Base-by-base conservation (phyloP, 2,329 filamentous ascomycete genomes). In the Fusarium sp. region DNA sequence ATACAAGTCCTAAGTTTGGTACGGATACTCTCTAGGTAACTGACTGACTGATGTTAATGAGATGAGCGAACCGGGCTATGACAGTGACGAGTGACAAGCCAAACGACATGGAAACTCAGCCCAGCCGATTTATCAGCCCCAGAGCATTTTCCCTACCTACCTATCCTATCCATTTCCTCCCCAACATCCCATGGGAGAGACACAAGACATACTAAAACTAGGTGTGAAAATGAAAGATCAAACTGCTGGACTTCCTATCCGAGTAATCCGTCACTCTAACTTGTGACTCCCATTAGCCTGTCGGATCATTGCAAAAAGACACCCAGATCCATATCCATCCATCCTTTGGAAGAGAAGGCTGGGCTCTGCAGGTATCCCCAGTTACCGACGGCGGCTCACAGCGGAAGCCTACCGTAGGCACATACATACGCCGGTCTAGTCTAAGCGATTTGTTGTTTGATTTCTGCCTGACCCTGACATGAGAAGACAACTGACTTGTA, bases 81-180 rank as follows among this genome's bases (percentile, higher is more conserved):
- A 34, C 55, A 66, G 56, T 71, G 62, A 67, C 59, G 63, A 66
- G 62, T 65, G 61, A 69, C 66, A 64, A 63, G 66, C 54, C 58
- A 54, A 70, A 61, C 45, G 28, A 58, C 58, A 42, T 37, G 34
- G 34, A n/a, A 34, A 28, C 56, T 55, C 56, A 58, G 56, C 56
- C 53, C 59, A 56, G 53, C 58, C 74, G 74, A 76, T 78, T 78
- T 76, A 77, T 75, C 69, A 74, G 71, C 73, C 53, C 44, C 44
- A 57, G 34, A 31, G 31, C 46, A 52, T 53, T 53, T 53, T 43
- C 51, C 41, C 28, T 34, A 34, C 11, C 21, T 23, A 23, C 14
- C 28, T 30, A 30, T 37, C 34, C 48, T 23, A 57, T 57, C 44
- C 44, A 26, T 51, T 19, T n/a, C 14, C 31, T 37, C 31, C 48